Evolutionary conservation across 768 basidiomycete genomes (phyloP), one percentile per base, ranked within the genome.

Genomic region (Coprinopsis marcescibilis): DNA sequence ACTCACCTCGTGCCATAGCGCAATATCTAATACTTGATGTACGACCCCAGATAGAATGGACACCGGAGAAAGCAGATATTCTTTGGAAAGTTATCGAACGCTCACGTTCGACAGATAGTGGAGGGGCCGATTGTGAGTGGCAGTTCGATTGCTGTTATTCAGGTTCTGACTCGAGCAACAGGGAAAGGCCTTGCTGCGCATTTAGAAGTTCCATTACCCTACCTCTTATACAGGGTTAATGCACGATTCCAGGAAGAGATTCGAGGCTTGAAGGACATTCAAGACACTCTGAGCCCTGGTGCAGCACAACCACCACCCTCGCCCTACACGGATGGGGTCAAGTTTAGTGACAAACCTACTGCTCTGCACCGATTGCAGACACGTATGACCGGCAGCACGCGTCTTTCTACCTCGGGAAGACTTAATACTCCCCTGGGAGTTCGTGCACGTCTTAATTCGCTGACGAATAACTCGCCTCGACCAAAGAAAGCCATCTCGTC

Each of bases 1-100:
- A 25, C 23, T 35, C 4, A 17, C 36, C 45, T 36, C 27, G 27
- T 14, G 42, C 20, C 33, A 32, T 19, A 19, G 20, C 8, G 12
- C 19, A 5, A 23, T 3, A 33, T 3, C 10, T 20, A 46, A 29
- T 35, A 35, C 45, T 35, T n/a, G n/a, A 32, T 41, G 20, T n/a
- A n/a, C n/a, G n/a, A n/a, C n/a, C n/a, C n/a, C 57, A 91, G 89
- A 83, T 92, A 61, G 83, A 86, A 69, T 92, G 89, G 89, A 87
- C 76, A 34, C 54, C 77, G 6, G 86, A 90, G 48, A 92, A 91
- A 61, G 89, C 90, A 36, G 83, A 83, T 51, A 78, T 88, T 4
- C 69, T 92, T 6, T 92, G 89, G 89, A 87, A 89, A 62, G 85
- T 87, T 35, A 89, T 92, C 52, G 83, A 88, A 44, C 75, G 79